phyloP scores from a whole-genome alignment of 805 yeast genomes.

The Schwanniomyces polymorphus region DNA sequence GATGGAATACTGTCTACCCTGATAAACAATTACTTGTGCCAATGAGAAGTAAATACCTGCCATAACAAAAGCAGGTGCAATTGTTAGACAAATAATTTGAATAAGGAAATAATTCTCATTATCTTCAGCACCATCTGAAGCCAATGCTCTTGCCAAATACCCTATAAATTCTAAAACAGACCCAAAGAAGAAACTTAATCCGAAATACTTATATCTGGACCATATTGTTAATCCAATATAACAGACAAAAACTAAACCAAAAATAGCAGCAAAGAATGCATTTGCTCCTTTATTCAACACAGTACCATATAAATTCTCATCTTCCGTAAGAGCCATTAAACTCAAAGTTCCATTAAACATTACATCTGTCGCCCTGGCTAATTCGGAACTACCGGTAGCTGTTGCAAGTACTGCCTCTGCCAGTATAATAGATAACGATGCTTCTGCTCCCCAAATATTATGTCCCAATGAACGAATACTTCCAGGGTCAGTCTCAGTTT shows the following conservation, averaged over 20 bases:
- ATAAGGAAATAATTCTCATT: conserved; percentile 48
- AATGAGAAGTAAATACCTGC: conserved; percentile 77
- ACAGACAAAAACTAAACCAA: conserved; percentile 39
- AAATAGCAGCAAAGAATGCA: conserved; percentile 52
- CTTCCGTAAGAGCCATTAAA: conserved; percentile 12
- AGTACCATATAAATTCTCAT: conserved; percentile 34
- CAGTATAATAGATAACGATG: conserved; percentile 26
- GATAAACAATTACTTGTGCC: conserved; percentile 64
- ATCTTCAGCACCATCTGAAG: conserved; percentile 31
- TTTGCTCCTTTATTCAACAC: conserved; percentile 56
- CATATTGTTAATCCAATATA: conserved; percentile 32
- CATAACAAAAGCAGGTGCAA: conserved; percentile 84
- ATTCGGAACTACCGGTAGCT: conserved; percentile 24
- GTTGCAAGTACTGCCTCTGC: conserved; percentile 31
- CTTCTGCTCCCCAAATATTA: conserved; percentile 29
- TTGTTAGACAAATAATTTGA: conserved; percentile 68
- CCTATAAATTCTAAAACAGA: conserved; percentile 64
- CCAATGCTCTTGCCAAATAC: conserved; percentile 57
- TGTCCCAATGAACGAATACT: conserved; percentile 16
- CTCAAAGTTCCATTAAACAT: conserved; percentile 19
- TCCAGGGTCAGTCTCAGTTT: conserved; percentile 20
- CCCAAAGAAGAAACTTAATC: conserved; percentile 55
- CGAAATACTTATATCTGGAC: conserved; percentile 66
- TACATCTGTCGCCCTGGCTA: conserved; percentile 17
- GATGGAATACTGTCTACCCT: conserved; percentile 52